Conservation (phyloP, 176 grass and related monocot species). For the Triticum urartu region DNA sequence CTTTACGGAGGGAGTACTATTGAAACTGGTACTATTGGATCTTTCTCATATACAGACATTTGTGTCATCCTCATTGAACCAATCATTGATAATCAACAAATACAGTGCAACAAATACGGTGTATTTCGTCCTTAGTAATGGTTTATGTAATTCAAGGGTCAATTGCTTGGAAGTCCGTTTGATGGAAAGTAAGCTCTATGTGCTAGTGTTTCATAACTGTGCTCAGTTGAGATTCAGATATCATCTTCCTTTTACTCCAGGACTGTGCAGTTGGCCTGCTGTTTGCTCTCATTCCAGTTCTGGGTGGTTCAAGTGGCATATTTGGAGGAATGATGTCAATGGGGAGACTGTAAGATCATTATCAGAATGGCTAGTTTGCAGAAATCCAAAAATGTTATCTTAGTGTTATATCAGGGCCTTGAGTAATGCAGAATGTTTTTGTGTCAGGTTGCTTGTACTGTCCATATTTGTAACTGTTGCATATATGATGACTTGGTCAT, state of each 20-base stretch:
- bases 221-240: neutral
- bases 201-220: neutral
- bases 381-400: neutral
- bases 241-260: constrained; percentile 47
- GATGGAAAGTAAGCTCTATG: neutral
- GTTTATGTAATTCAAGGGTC: neutral
- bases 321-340: constrained; percentile 95
- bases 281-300: constrained; percentile 94
- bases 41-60: neutral
- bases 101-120: neutral
- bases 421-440: constrained; percentile 35
- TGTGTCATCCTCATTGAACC: neutral
- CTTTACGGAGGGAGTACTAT: neutral
- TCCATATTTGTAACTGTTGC: constrained; percentile 79
- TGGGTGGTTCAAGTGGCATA: constrained; percentile 81
- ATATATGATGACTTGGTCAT: constrained; percentile 90
- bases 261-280: constrained; percentile 97
- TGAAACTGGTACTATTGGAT: neutral
- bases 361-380: constrained; percentile 3
- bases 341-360: constrained; percentile 73
- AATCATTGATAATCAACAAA: constrained; percentile 3
- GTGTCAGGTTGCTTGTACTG: constrained; percentile 83
- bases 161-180: neutral
- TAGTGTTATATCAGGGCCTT: neutral
- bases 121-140: neutral